Evolutionary conservation across 2,329 filamentous ascomycete species (phyloP), one percentile per base, ranked within the genome.

Genomic region (Herpotrichia juniperi): DNA sequence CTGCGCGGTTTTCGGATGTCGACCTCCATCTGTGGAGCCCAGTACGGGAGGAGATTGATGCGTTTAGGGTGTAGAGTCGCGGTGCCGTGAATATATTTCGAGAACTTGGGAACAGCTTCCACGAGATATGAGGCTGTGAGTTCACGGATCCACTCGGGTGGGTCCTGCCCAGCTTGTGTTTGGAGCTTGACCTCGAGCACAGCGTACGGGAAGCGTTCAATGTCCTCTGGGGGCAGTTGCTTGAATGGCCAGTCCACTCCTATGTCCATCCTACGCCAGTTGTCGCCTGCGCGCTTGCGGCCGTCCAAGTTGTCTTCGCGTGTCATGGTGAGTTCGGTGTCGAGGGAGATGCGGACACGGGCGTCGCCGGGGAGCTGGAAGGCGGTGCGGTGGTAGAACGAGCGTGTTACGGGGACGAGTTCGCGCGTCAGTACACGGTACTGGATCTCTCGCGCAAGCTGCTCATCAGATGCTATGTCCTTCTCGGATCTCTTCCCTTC

Each of bases 51-150:
- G 11, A 99, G 82, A 42, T 97, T 81, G 74, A 99, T 99, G 49
- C 89, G 86, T 39, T 87, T 83, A 0, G 93, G 93, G 73, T 97
- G 96, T 40, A 99, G 78, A 10, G 86, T 90, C 9, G 93, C 93
- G 1, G 88, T 92, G 53, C 94, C 94, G 74, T 99, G 94, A 52
- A 99, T 97, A 74, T 97, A 99, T 77, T 99, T 99, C 68, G 92
- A 97, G 76, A 97, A 99, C 72, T 99, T 99, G 56, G 94, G 94
- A 2, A 99, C 93, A n/a, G 94, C 93, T 77, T 99, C 94, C 2
- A 99, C 94, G 14, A 99, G 82, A 77, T 99, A 94, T 57, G 92
- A 96, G 11, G 91, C 84, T 39, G 92, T 96, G 46, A 99, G 83
- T 69, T 97, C 91, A 19, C 92, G 88, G 63, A 99, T 93, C 94